Evolutionary conservation across 768 basidiomycete species (phyloP).

Genomic region (Pleurotus giganteus): DNA sequence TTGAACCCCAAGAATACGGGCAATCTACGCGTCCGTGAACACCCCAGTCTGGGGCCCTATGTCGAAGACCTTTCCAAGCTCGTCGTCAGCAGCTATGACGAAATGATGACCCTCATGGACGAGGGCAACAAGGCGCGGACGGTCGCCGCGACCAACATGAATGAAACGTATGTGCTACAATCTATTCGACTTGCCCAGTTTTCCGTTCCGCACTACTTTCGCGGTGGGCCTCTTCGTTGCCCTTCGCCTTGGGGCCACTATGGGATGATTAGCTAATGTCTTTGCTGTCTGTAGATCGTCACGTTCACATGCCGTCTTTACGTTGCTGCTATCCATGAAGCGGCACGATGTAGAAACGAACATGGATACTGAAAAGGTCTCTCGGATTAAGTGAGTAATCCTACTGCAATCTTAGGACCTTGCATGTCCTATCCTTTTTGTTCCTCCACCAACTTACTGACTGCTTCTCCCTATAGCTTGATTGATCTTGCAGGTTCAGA

Average conservation of each 20-base stretch:
- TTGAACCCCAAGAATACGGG: constrained; percentile 97
- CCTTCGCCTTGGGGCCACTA: background rate
- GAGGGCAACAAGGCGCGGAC: constrained; percentile 99
- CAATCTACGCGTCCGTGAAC: constrained; percentile 95
- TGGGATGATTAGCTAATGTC: background rate
- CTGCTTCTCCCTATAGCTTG: constrained; percentile 45
- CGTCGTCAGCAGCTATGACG: constrained; percentile 85
- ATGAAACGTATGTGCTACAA: constrained; percentile 74
- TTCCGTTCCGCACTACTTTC: background rate
- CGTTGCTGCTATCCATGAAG: constrained; percentile 91
- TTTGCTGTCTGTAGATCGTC: constrained; percentile 62
- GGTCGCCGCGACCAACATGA: constrained; percentile 99
- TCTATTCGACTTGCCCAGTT: background rate
- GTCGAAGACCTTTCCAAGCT: constrained; percentile 97
- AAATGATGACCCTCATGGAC: constrained; percentile 99
- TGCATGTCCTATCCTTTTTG: constrained; percentile 1
- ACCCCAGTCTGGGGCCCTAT: constrained; percentile 95
- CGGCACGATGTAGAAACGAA: constrained; percentile 80
- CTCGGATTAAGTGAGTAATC: constrained; percentile 76
- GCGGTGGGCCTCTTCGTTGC: constrained; percentile 1
- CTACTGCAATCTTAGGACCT: background rate
- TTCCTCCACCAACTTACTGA: constrained; percentile 13
- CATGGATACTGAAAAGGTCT: constrained; percentile 97
- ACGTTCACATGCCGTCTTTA: constrained; percentile 98
- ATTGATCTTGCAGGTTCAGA: constrained; percentile 98